These are phyloP conservation scores for Rhodotorula glutinis DNA, from an alignment of 1,284 basidiomycete genomes.

Conservation along the genomic window DNA sequence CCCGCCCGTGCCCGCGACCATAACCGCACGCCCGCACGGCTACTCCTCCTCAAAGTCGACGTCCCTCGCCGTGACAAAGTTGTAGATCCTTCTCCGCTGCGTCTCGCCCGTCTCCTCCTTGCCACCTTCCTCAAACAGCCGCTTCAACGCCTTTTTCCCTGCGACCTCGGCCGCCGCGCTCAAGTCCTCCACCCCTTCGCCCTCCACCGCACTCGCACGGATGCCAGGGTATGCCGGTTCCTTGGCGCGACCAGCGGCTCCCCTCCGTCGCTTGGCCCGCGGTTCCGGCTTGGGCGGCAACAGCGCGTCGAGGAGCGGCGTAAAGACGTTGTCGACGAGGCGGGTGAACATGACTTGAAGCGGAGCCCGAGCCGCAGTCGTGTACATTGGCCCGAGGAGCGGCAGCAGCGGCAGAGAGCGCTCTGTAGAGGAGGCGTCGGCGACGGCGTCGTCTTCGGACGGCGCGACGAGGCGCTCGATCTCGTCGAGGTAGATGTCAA, in stretches of 20 bases:
- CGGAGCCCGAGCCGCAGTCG: conserved; percentile 63
- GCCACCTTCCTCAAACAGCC: conserved; percentile 72
- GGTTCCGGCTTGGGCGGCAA: conserved; percentile 37
- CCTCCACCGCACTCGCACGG: conserved; percentile 50
- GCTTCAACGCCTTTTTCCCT: conserved; percentile 60
- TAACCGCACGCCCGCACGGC: no score
- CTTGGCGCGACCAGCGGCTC: conserved; percentile 48
- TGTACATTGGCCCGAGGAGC: conserved; percentile 66
- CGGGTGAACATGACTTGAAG: conserved; percentile 65
- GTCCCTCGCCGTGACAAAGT: conserved; percentile 63
- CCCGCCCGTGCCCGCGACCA: no score
- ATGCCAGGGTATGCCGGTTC: conserved; percentile 52
- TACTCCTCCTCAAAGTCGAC: conserved; percentile 27
- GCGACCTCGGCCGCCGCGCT: conserved; percentile 49
- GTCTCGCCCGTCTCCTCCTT: conserved; percentile 67
- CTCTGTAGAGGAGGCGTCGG: neutral
- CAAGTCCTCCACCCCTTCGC: conserved; percentile 48
- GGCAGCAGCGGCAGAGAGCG: conserved; percentile 55
- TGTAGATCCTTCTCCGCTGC: conserved; percentile 77
- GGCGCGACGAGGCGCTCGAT: conserved; percentile 66
- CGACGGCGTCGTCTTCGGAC: conserved; percentile 24
- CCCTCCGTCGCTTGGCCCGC: conserved; percentile 51
- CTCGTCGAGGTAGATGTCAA: conserved; percentile 88
- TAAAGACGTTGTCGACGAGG: conserved; percentile 62
- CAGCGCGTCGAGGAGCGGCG: conserved; percentile 61